phyloP scores from a whole-genome alignment of 2,329 filamentous ascomycete genomes.

The Cladosporium phlei region DNA sequence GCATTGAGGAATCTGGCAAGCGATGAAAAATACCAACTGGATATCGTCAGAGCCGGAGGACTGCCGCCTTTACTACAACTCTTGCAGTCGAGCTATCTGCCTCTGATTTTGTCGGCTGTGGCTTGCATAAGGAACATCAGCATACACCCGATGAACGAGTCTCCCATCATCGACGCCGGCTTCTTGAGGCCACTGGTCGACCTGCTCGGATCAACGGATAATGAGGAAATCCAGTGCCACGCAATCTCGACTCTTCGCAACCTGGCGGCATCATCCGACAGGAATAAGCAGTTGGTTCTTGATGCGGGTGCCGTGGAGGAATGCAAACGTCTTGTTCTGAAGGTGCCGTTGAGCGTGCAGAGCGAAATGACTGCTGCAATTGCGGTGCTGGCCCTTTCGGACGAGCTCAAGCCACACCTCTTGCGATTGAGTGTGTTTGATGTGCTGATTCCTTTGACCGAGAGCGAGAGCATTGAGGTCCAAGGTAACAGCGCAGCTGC shows the following conservation, averaged over 20 bases:
- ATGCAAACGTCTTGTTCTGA: slow-evolving; percentile 92
- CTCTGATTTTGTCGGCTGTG: slow-evolving; percentile 91
- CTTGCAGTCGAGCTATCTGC: slow-evolving; percentile 90
- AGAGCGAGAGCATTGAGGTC: slow-evolving; percentile 93
- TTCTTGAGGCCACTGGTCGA: slow-evolving; percentile 93
- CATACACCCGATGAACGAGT: slow-evolving; percentile 95
- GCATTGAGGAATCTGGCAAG: slow-evolving; percentile 93
- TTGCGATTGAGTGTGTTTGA: slow-evolving; percentile 92
- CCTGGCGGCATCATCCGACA: slow-evolving; percentile 90
- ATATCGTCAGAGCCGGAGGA: slow-evolving; percentile 87
- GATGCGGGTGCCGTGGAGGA: slow-evolving; percentile 97
- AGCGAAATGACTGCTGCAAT: slow-evolving; percentile 99
- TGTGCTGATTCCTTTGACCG: slow-evolving; percentile 89
- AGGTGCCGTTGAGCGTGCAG: slow-evolving; percentile 89
- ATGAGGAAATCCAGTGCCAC: slow-evolving; percentile 98
- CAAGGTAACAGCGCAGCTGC: slow-evolving; percentile 97
- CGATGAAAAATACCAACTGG: slow-evolving; percentile 96
- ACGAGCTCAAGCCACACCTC: slow-evolving; percentile 89
- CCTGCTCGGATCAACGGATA: slow-evolving; percentile 88
- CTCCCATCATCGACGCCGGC: slow-evolving; percentile 94
- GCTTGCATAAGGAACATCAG: slow-evolving; percentile 99
- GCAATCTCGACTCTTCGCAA: slow-evolving; percentile 96
- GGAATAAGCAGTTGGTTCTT: slow-evolving; percentile 95
- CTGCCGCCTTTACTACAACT: slow-evolving; percentile 80
- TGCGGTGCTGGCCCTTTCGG: slow-evolving; percentile 88